Base-by-base conservation (phyloP, 352 stramenopile genomes). In the Pythium pyrilobum region DNA sequence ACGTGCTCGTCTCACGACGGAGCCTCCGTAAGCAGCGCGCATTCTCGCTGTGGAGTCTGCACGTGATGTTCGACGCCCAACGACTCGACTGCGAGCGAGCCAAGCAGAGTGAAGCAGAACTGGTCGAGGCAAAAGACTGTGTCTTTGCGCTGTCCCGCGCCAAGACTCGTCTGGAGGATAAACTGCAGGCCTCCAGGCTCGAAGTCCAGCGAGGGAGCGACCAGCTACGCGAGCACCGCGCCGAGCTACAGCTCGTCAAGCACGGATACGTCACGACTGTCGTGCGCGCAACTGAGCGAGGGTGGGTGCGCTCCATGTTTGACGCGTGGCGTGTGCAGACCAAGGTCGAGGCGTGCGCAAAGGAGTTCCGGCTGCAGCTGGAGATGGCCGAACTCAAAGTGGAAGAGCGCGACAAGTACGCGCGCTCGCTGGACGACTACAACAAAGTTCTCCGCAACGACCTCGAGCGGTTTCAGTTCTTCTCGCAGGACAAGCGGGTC, bases 391-490 rank as follows among this genome's bases (percentile, higher is more conserved):
- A 86, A 42, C 53, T 81, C 7, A 72, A 81, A 10, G 71, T 70
- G 8, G 59, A 73, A 9, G 80, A 89, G 29, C 71, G 72, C 12
- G 76, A 86, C 12, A 81, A 85, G 37, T 78, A 87, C 25, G 72
- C 75, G 6, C 74, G 78, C 32, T 81, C 73, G 11, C 56, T 87
- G 20, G 77, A 86, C 29, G 77, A 88, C 32, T 91, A 87, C 63
- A 87, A 80, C 23, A 71, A 74, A 12, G 80, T 91, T 11, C 60
- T 91, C 15, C 77, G 77, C 11, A 83, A 61, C 28, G 80, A 91
- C 42, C 56, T 91, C 18, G 80, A 91, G 52, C 73, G 77, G 13
- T 89, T 81, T 37, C 80, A 91, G 45, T 89, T 89, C 42, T 85
- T 89, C 48, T 87, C 75, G 18, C 74, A 89, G 18, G 80, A 91